Conservation (phyloP, 305 asterid species). For the Fraxinus angustifolia region DNA sequence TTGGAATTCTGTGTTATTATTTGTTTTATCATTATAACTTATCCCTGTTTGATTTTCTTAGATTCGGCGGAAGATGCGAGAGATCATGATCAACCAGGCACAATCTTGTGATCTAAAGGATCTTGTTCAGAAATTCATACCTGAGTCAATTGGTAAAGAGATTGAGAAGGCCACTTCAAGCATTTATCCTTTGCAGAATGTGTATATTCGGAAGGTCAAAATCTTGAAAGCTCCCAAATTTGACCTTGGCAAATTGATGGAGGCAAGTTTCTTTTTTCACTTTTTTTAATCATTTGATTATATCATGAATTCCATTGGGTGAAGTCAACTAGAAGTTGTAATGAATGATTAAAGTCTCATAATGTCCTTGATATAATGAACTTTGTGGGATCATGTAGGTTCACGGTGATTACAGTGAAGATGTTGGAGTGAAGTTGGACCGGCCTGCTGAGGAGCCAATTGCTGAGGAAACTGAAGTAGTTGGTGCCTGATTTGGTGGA, state of each 20-base stretch:
- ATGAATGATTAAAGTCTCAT: neutral
- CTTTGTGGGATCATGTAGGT: constrained; percentile 32
- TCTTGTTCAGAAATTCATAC: constrained; percentile 72
- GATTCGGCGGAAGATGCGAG: constrained; percentile 83
- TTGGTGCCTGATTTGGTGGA: constrained; percentile 41
- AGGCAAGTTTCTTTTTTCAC: constrained; percentile 30
- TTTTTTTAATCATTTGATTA: neutral
- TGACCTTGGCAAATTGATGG: constrained; percentile 82
- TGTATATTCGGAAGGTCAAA: constrained; percentile 76
- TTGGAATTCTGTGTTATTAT: neutral
- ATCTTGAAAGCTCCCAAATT: constrained; percentile 88
- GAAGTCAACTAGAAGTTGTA: neutral
- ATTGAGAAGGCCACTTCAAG: constrained; percentile 82
- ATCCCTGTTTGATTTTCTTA: constrained; percentile 12
- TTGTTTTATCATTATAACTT: neutral
- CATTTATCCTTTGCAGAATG: constrained; percentile 85
- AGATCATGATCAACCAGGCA: constrained; percentile 73
- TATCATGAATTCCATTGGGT: neutral
- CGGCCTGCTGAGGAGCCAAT: constrained; percentile 56
- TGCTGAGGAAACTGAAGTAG: constrained; percentile 53
- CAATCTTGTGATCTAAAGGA: constrained; percentile 78
- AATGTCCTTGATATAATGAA: neutral
- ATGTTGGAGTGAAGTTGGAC: constrained; percentile 59
- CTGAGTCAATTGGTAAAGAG: constrained; percentile 80
- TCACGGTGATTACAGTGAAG: constrained; percentile 63